These are phyloP conservation scores for Senecio squalidus DNA, from an alignment of 140 eudicot genomes.

Conservation along the genomic window DNA sequence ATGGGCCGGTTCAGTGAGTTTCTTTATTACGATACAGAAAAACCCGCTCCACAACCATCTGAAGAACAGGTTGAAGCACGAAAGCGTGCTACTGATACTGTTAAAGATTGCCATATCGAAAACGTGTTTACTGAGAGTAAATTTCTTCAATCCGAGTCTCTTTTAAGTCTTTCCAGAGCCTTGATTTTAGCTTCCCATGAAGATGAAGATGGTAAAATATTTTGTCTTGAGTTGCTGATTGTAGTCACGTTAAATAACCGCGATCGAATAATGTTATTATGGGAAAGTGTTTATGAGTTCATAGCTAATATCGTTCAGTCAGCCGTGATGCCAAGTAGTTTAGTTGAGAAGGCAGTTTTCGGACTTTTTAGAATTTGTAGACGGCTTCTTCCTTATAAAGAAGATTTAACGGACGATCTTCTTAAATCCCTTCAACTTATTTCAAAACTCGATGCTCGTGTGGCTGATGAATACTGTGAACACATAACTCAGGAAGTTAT, in stretches of 20 bases:
- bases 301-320: constrained; percentile 57
- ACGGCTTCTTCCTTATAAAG: constrained; percentile 68
- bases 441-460: constrained; percentile 70
- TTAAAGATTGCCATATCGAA: constrained; percentile 57
- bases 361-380: constrained; percentile 73
- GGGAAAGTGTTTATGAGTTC: constrained; percentile 66
- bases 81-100: constrained; percentile 42
- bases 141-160: constrained; percentile 68
- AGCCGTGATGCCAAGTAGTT: constrained; percentile 50
- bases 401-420: constrained; percentile 56
- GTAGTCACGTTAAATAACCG: constrained; percentile 60
- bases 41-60: constrained; percentile 58
- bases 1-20: constrained; percentile 67
- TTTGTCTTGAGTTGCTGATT: constrained; percentile 62
- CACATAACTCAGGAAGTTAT: constrained; percentile 62
- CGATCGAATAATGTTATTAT: constrained; percentile 59
- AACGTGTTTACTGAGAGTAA: constrained; percentile 59
- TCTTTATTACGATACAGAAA: constrained; percentile 56
- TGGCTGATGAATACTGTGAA: constrained; percentile 69
- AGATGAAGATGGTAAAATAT: constrained; percentile 48
- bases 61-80: constrained; percentile 60
- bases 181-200: constrained; percentile 47
- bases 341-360: constrained; percentile 73
- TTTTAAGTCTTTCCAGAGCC: constrained; percentile 46
- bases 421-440: constrained; percentile 60